Percentiles rank a stretch among this genome's conserved stretches.
These are phyloP conservation scores for Exophiala lecanii-corni DNA, from an alignment of 2,329 filamentous ascomycete genomes.

Conservation along the genomic window DNA sequence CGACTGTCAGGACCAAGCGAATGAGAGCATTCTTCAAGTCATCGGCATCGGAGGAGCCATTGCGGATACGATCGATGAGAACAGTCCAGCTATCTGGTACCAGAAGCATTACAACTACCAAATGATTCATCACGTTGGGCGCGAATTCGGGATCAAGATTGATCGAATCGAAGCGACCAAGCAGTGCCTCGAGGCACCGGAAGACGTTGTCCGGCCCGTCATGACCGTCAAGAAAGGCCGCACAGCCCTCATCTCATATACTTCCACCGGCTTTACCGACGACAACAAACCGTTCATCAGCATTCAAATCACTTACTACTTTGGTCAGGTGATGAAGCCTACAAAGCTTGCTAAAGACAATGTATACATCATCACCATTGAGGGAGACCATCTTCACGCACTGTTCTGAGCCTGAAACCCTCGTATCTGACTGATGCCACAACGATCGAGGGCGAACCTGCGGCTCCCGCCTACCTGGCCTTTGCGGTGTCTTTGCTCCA, in stretches of 20 bases:
- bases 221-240: slow-evolving; percentile 6
- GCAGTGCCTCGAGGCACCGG: slow-evolving; percentile 4
- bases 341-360: too few relatives aligned
- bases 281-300: slow-evolving; percentile 7
- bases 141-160: slow-evolving; percentile 4
- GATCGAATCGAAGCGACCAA: slow-evolving; percentile 8
- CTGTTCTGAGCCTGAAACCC: slow-evolving; percentile 5
- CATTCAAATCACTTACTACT: slow-evolving; percentile 6
- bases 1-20: slow-evolving; percentile 3
- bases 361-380: slow-evolving; percentile 8
- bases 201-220: slow-evolving; percentile 7
- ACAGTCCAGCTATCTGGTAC: slow-evolving; percentile 7
- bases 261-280: slow-evolving; percentile 4
- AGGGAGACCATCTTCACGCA: slow-evolving; percentile 7
- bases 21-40: slow-evolving; percentile 2
- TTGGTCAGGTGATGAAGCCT: slow-evolving; percentile 5
- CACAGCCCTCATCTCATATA: slow-evolving; percentile 7
- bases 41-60: slow-evolving; percentile 3
- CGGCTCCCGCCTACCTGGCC: slow-evolving; percentile 5
- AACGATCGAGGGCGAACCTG: slow-evolving; percentile 5
- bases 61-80: slow-evolving; percentile 5
- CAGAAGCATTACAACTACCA: slow-evolving; percentile 9
- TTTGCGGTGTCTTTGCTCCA: slow-evolving; percentile 3
- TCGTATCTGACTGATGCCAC: slow-evolving; percentile 6
- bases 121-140: slow-evolving; percentile 1